Evolutionary conservation across 2,329 filamentous ascomycete species (phyloP).

Genomic region (Scolecobasidium constrictum): DNA sequence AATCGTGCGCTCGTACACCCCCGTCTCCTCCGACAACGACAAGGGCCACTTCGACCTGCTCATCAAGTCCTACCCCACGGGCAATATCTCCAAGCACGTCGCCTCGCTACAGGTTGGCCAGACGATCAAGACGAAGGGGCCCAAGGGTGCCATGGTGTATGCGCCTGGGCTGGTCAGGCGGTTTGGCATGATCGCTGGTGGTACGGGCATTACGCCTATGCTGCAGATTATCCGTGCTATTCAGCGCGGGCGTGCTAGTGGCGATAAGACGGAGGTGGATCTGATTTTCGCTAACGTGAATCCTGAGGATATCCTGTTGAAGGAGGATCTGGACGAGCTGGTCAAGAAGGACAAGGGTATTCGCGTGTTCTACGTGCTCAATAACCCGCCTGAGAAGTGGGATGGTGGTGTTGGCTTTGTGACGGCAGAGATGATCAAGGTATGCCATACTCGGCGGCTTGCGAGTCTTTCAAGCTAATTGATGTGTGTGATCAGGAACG

Average conservation of each 20-base stretch:
- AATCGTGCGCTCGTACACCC: constrained; percentile 31
- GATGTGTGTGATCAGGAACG: constrained; percentile 48
- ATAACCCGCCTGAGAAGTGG: constrained; percentile 91
- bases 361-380: constrained; percentile 87
- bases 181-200: constrained; percentile 97
- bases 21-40: constrained; percentile 30
- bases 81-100: constrained; percentile 94
- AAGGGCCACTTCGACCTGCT: constrained; percentile 90
- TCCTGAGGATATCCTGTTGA: constrained; percentile 80
- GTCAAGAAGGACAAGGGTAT: constrained; percentile 68
- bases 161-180: constrained; percentile 91
- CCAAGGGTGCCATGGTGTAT: constrained; percentile 97
- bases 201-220: constrained; percentile 98
- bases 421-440: constrained; percentile 89
- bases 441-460: constrained; percentile 28
- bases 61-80: constrained; percentile 95
- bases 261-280: constrained; percentile 81
- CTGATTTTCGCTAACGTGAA: constrained; percentile 97
- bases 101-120: constrained; percentile 66
- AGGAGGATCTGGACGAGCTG: constrained; percentile 78
- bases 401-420: constrained; percentile 89
- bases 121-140: constrained; percentile 80
- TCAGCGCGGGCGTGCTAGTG: constrained; percentile 60
- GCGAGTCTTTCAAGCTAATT: constrained; percentile 14
- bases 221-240: constrained; percentile 91